Base-by-base conservation (phyloP, 2,329 filamentous ascomycete genomes). In the Stachybotrys elegans region DNA sequence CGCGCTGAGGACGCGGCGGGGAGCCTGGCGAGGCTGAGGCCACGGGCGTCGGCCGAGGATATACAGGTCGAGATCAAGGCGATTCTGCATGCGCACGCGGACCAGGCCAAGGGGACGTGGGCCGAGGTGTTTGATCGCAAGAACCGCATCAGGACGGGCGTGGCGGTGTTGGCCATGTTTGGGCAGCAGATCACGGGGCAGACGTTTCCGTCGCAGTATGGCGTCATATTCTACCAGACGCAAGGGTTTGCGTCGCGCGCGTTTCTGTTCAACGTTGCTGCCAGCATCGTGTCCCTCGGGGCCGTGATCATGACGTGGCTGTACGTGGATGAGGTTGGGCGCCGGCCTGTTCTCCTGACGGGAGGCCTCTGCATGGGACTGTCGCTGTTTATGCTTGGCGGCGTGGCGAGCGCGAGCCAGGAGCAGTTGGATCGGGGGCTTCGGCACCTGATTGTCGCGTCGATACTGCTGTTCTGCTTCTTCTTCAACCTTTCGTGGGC, bases 1-100 rank as follows among this genome's bases (percentile, higher is more conserved):
- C 57, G 60, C n/a, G 44, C 56, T n/a, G 58, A 63, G 2, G 61
- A 63, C 12, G 69, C 70, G 2, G 51, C 55, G 17, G 48, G 55
- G n/a, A 53, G 58, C 1, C 46, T 71, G 2, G 49, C 53, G 32
- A 54, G 59, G 14, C 55, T 70, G 8, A 55, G 63, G 5, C 57
- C 57, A 21, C 48, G 50, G 3, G 47, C 57, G 5, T 55, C 50
- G 4, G 59, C 60, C 2, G 54, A 60, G 2, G 50, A 56, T 21
- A 49, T 58, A 14, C 40, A 51, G 9, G 36, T 44, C n/a, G 57
- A 60, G 31, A 46, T 61, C 17, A 48, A 55, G 14, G 43, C 46
- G 8, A 32, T 59, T 14, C 38, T 31, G 4, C 43, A 49, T 32
- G 47, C 51, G 13, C 54, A 51, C 23, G 36, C 27, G 1, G 1